Conservation (phyloP, 768 basidiomycete species). For the Russula griseocarnosa region DNA sequence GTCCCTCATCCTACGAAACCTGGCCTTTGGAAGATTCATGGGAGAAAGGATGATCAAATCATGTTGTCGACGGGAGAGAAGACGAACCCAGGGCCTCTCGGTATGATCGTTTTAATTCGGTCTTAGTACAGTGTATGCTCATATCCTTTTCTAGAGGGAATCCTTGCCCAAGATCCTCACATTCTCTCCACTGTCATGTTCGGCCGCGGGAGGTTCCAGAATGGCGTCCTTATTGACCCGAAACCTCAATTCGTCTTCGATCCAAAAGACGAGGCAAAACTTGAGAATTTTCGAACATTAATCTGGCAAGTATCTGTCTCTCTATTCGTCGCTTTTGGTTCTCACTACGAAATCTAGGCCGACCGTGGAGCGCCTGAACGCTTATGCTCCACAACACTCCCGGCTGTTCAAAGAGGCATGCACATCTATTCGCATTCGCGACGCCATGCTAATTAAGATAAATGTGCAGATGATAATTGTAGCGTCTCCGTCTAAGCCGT, state of each 20-base stretch:
- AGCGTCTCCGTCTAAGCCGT: conserved; percentile 40
- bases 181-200: conserved; percentile 35
- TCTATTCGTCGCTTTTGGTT: neutral
- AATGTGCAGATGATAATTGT: conserved; percentile 44
- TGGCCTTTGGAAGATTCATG: conserved; percentile 35
- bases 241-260: conserved; percentile 31
- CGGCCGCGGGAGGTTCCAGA: conserved; percentile 35
- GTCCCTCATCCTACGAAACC: conserved; percentile 43
- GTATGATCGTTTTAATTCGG: conserved; percentile 17
- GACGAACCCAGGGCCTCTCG: conserved; percentile 36
- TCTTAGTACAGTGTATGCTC: neutral
- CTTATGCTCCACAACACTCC: conserved; percentile 43
- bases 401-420: conserved; percentile 46
- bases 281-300: conserved; percentile 29
- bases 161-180: conserved; percentile 35
- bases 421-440: neutral
- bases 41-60: conserved; percentile 34
- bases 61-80: conserved; percentile 36
- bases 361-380: conserved; percentile 41
- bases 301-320: conserved; percentile 19
- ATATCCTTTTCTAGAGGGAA: conserved; percentile 36
- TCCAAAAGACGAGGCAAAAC: conserved; percentile 29
- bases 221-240: conserved; percentile 37
- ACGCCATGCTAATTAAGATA: neutral
- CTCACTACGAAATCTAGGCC: conserved; percentile 34